Percentiles rank a stretch among this genome's conserved stretches.
phyloP scores from a whole-genome alignment of 495 filamentous ascomycete genomes.

The Aspergillus sparsus region DNA sequence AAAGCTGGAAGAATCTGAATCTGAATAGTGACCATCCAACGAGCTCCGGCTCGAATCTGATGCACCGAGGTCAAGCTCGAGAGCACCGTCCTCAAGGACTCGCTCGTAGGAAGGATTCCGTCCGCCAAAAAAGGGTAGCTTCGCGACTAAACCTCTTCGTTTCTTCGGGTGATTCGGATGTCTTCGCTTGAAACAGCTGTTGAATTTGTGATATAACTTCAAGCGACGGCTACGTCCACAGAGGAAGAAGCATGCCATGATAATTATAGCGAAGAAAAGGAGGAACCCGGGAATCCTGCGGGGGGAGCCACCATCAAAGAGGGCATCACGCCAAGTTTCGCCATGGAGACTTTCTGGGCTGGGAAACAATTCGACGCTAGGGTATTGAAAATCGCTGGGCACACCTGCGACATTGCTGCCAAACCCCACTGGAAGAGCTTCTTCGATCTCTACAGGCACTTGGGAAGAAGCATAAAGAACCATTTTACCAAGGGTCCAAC shows the following conservation, averaged over 20 bases:
- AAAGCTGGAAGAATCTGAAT: slow-evolving; percentile 33
- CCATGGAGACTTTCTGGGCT: slow-evolving; percentile 52
- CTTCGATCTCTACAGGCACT: slow-evolving; percentile 61
- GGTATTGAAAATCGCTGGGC: slow-evolving; percentile 80
- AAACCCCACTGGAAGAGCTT: slow-evolving; percentile 80
- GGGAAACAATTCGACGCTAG: slow-evolving; percentile 59
- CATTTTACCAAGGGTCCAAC: slow-evolving; percentile 97
- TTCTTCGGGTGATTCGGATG: slow-evolving; percentile 54
- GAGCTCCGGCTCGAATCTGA: slow-evolving; percentile 59
- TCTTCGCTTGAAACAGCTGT: slow-evolving; percentile 49
- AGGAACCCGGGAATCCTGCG: slow-evolving; percentile 72
- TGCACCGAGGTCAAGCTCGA: slow-evolving; percentile 70
- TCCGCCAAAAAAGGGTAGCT: slow-evolving; percentile 55
- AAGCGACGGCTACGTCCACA: slow-evolving; percentile 71
- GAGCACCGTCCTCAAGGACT: slow-evolving; percentile 75
- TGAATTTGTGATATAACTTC: slow-evolving; percentile 61
- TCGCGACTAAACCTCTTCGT: slow-evolving; percentile 53
- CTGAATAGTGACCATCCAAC: slow-evolving; percentile 44
- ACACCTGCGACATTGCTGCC: slow-evolving; percentile 73
- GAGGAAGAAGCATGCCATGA: slow-evolving; percentile 65
- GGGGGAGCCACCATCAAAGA: slow-evolving; percentile 60
- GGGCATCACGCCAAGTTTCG: slow-evolving; percentile 72
- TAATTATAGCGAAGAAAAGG: slow-evolving; percentile 71
- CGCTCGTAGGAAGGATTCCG: slow-evolving; percentile 74
- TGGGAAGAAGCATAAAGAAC: slow-evolving; percentile 94